Evolutionary conservation across 257 asterid genomes (phyloP).

Genomic region (Ligustrum vulgare): DNA sequence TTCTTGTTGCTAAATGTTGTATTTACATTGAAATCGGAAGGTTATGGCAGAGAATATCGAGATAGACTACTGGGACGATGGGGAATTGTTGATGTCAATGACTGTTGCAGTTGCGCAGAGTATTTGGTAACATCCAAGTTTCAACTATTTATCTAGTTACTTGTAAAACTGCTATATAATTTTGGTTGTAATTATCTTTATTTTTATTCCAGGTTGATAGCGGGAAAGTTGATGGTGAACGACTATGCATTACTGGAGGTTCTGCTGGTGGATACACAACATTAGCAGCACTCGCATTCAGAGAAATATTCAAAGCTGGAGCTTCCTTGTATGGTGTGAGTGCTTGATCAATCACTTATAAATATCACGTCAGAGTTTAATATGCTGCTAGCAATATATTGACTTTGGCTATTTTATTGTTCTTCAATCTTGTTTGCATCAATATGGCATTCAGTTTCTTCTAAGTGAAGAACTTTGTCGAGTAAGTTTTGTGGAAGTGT

Average conservation of each 20-base stretch:
- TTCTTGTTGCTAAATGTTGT: constrained; percentile 9
- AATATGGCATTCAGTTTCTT: not conserved
- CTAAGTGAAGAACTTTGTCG: not conserved
- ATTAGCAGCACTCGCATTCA: constrained; percentile 91
- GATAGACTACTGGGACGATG: constrained; percentile 80
- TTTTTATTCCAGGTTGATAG: constrained; percentile 59
- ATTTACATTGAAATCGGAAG: constrained; percentile 40
- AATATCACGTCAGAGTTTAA: not conserved
- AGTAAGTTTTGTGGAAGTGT: not conserved
- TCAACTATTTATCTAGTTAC: constrained; percentile 10
- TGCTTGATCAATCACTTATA: constrained; percentile 27
- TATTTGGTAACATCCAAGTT: constrained; percentile 55
- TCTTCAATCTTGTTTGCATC: not conserved
- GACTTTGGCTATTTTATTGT: not conserved
- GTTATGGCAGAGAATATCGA: constrained; percentile 93
- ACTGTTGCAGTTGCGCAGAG: constrained; percentile 96
- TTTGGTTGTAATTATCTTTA: constrained; percentile 21
- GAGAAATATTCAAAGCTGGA: constrained; percentile 82
- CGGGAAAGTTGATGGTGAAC: constrained; percentile 81
- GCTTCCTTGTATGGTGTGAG: constrained; percentile 95
- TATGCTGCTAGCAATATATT: constrained; percentile 6
- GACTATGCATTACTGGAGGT: constrained; percentile 92
- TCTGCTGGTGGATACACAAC: constrained; percentile 99
- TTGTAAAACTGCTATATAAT: not conserved
- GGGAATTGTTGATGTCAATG: constrained; percentile 94